phyloP scores from a whole-genome alignment of 768 basidiomycete species.

The Daedaleopsis sinensis region DNA sequence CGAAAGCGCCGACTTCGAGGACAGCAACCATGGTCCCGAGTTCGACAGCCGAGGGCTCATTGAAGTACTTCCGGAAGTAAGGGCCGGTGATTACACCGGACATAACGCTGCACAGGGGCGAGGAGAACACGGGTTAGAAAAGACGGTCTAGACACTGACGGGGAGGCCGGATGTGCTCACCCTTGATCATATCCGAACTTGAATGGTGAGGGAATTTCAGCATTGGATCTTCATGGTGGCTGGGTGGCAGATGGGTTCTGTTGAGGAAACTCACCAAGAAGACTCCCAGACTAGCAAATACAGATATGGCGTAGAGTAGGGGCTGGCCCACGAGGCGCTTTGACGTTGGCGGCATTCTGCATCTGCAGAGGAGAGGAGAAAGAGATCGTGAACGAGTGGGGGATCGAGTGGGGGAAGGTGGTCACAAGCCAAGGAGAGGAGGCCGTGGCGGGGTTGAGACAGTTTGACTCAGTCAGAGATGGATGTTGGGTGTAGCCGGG shows the following conservation, averaged over 20 bases:
- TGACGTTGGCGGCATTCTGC: constrained; percentile 52
- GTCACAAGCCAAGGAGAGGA: constrained; percentile 6
- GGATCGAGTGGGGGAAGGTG: constrained; percentile 13
- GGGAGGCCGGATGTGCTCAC: constrained; percentile 38
- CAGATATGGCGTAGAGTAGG: constrained; percentile 76
- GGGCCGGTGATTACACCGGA: constrained; percentile 90
- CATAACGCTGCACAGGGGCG: constrained; percentile 63
- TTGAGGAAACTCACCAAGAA: constrained; percentile 65
- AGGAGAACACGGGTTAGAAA: constrained; percentile 1
- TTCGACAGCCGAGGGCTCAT: constrained; percentile 71
- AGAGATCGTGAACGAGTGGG: constrained; percentile 8
- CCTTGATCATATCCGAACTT: constrained; percentile 91
- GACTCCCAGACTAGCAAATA: constrained; percentile 83
- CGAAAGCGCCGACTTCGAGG: constrained; percentile 88
- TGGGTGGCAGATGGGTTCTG: background rate
- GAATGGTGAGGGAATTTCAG: constrained; percentile 11
- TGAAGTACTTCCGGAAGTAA: constrained; percentile 81
- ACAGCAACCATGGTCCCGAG: constrained; percentile 97
- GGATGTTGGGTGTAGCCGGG: constrained; percentile 2
- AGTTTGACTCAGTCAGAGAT: background rate
- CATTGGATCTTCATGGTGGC: background rate
- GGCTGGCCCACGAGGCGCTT: constrained; percentile 73
- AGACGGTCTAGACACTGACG: constrained; percentile 3
- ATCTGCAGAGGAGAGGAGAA: constrained; percentile 35
- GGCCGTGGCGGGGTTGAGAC: constrained; percentile 3